phyloP scores from a whole-genome alignment of 306 rosid species.

The Prunus campanulata region DNA sequence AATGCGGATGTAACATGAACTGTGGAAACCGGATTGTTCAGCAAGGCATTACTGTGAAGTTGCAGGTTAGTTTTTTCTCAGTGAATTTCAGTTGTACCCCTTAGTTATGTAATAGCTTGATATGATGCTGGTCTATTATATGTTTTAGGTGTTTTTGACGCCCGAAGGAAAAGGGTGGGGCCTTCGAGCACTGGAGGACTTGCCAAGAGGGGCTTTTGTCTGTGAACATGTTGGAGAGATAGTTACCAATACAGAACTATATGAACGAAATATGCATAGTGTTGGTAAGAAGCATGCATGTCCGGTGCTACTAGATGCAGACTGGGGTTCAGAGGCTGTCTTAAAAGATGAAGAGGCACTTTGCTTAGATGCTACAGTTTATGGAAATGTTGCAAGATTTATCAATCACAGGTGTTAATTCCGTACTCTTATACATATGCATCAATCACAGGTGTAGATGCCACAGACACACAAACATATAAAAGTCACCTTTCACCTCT shows the following conservation, averaged over 20 bases:
- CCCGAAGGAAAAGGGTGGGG: conserved; percentile 38
- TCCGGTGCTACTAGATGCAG: conserved; percentile 21
- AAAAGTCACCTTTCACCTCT: neutral
- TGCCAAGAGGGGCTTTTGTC: conserved; percentile 34
- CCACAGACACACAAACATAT: neutral
- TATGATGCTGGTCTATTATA: neutral
- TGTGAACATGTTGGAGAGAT: conserved; percentile 35
- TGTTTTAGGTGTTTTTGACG: conserved; percentile 26
- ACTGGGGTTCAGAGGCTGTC: conserved; percentile 7
- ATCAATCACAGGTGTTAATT: conserved; percentile 32
- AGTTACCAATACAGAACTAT: conserved; percentile 17
- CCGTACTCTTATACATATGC: too few relatives aligned
- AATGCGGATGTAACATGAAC: conserved; percentile 18
- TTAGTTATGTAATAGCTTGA: neutral
- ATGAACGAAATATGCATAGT: conserved; percentile 4
- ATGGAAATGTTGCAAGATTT: conserved; percentile 37
- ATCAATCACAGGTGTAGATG: neutral
- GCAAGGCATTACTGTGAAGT: conserved; percentile 17
- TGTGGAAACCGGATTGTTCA: conserved; percentile 32
- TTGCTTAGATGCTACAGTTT: conserved; percentile 21
- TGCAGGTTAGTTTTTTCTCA: conserved; percentile 24
- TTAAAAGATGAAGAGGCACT: conserved; percentile 23
- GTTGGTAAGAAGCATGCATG: conserved; percentile 11
- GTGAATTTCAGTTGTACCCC: neutral
- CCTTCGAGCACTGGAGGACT: conserved; percentile 19